Conservation (phyloP, 73 alveolate species). For the Blepharisma stoltei region DNA sequence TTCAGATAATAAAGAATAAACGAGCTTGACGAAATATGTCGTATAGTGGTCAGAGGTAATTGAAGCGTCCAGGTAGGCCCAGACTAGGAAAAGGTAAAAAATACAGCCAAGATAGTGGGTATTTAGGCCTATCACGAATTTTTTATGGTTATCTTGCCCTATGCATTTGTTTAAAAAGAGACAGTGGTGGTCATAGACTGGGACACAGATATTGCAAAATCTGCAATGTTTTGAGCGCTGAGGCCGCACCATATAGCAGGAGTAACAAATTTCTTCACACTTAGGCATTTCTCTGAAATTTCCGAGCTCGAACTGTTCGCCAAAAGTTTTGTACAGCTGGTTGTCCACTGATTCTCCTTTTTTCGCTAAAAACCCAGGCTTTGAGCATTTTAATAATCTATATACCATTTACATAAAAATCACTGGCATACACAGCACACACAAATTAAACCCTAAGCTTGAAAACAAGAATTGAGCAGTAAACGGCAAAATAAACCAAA, state of each 20-base stretch:
- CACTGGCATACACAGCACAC: not conserved
- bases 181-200: not conserved
- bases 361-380: not conserved
- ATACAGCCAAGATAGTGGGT: not conserved
- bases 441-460: not conserved
- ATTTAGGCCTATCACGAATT: not conserved
- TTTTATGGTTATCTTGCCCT: constrained; percentile 13
- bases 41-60: too few relatives aligned
- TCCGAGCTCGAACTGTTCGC: not conserved
- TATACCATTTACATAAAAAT: not conserved
- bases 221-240: constrained; percentile 15
- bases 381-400: not conserved
- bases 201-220: not conserved
- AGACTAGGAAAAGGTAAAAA: not conserved
- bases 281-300: not conserved
- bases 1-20: too few relatives aligned
- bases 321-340: not conserved
- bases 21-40: too few relatives aligned
- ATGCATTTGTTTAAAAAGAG: not conserved
- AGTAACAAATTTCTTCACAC: not conserved
- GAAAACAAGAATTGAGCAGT: not conserved
- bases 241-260: not conserved
- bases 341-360: constrained; percentile 1
- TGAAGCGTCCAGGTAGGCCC: not conserved
- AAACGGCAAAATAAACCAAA: not conserved